Evolutionary conservation across 225 moss, liverwort and hornwort species (phyloP).

Genomic region (Marchantia paleacea): DNA sequence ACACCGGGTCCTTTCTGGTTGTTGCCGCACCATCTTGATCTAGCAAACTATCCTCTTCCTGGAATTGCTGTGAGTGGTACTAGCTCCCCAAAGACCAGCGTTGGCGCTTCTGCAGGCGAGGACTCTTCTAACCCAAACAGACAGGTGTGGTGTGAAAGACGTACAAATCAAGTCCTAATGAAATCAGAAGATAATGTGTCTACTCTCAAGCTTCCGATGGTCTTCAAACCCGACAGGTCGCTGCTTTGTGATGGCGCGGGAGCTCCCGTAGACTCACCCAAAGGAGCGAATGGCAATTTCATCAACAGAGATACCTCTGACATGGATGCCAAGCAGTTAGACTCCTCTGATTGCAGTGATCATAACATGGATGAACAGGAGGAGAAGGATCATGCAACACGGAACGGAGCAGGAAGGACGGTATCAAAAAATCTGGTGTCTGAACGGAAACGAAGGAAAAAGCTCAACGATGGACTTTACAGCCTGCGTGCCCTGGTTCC

Average conservation of each 20-base stretch:
- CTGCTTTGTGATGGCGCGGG: slow-evolving; percentile 18
- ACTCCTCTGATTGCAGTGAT: slow-evolving; percentile 45
- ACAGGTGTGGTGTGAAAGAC: slow-evolving; percentile 24
- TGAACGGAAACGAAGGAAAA: slow-evolving; percentile 59
- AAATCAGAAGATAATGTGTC: slow-evolving; percentile 20
- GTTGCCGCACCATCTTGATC: slow-evolving; percentile 28
- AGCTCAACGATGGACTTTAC: slow-evolving; percentile 53
- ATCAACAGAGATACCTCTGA: slow-evolving; percentile 24
- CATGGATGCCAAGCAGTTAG: slow-evolving; percentile 37
- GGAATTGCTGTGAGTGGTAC: slow-evolving; percentile 27
- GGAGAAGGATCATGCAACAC: slow-evolving; percentile 30
- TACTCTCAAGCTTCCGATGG: slow-evolving; percentile 14
- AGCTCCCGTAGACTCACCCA: slow-evolving; percentile 22
- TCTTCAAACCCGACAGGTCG: slow-evolving; percentile 26
- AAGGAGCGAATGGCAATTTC: slow-evolving; percentile 15
- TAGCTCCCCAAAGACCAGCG: slow-evolving; percentile 24
- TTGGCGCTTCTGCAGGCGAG: slow-evolving; percentile 13
- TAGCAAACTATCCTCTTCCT: slow-evolving; percentile 22
- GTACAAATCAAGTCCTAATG: slow-evolving; percentile 1
- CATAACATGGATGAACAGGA: slow-evolving; percentile 44
- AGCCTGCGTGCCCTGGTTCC: slow-evolving; percentile 53
- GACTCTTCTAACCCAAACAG: too few species aligned
- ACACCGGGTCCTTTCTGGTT: slow-evolving; percentile 30
- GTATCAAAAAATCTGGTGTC: slow-evolving; percentile 60
- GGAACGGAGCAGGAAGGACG: slow-evolving; percentile 27